Evolutionary conservation across 805 yeast species (phyloP), one percentile per base, ranked within the genome.

Genomic region (Starmera quercuum): DNA sequence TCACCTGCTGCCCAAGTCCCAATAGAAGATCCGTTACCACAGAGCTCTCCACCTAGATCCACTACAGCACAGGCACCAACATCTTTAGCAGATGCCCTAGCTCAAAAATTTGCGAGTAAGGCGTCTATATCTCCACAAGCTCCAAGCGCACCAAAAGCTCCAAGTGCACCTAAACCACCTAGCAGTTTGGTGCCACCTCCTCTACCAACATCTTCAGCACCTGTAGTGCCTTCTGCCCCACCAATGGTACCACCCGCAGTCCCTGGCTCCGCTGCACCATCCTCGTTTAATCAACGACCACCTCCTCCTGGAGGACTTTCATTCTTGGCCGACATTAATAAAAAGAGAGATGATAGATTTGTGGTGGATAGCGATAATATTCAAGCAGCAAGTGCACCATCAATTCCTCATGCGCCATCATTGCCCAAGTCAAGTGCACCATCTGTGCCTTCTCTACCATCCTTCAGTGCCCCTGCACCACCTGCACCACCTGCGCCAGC

Each of bases 281-380:
- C 43, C n/a, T 28, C 38, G 9, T 36, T 42, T 7, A 42, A 46
- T 12, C 44, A 50, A 20, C 33, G 41, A 9, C 45, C 51, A 11
- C 22, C 43, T 8, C 19, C 34, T 36, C 41, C 49, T 14, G 69
- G 65, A 1, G 63, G 66, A 2, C 46, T 68, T 8, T 72, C 75
- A 3, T 69, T 71, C 45, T 51, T 71, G 11, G 64, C 69, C 6
- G 70, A 71, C 38, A 69, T 71, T 36, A 68, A 68, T 44, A 61
- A 62, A 16, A 67, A 65, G 43, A 56, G 75, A 38, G 68, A 64
- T 35, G 71, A 68, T 25, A 41, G 61, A 24, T 61, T 53, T 46
- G 73, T 67, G 13, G 63, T 64, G 3, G 66, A 59, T 21, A 62
- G 52, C 3, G 32, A 51, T 7, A 39, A 6, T 31, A 47, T 36